Percentiles rank a stretch among this genome's conserved stretches.
phyloP scores from a whole-genome alignment of 2,329 filamentous ascomycete genomes.

The Madurella mycetomatis region DNA sequence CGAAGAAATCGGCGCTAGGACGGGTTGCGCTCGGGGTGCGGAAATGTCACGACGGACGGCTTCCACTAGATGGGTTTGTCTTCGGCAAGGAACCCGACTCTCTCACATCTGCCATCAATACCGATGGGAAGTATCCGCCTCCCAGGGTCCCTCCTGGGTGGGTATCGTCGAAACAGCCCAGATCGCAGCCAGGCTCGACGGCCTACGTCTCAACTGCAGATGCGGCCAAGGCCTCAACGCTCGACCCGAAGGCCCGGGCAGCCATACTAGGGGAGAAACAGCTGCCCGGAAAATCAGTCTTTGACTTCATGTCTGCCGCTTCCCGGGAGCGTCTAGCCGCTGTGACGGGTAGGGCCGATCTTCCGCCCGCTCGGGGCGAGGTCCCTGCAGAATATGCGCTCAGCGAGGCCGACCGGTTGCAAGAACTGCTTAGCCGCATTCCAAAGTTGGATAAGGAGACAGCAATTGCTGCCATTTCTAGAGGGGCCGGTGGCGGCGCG shows the following conservation, averaged over 20 bases:
- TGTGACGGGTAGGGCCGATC: slow-evolving; percentile 68
- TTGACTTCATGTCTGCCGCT: slow-evolving; percentile 80
- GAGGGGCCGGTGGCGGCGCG: slow-evolving; percentile 61
- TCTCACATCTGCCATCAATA: slow-evolving; percentile 41
- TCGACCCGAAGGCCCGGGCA: slow-evolving; percentile 73
- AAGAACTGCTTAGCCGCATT: slow-evolving; percentile 53
- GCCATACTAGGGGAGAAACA: slow-evolving; percentile 74
- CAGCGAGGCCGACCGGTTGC: slow-evolving; percentile 58
- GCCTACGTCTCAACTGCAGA: slow-evolving; percentile 65
- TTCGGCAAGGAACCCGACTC: slow-evolving; percentile 54
- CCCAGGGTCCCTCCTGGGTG: slow-evolving; percentile 69
- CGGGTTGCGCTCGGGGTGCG: slow-evolving; percentile 47
- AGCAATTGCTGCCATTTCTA: slow-evolving; percentile 63
- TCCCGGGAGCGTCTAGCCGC: slow-evolving; percentile 72
- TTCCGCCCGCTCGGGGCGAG: slow-evolving; percentile 76
- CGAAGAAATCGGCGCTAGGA: slow-evolving; percentile 49
- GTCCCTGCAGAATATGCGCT: slow-evolving; percentile 60
- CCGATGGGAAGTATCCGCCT: slow-evolving; percentile 51
- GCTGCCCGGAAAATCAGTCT: slow-evolving; percentile 88
- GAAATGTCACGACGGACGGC: slow-evolving; percentile 77
- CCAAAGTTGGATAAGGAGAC: slow-evolving; percentile 63
- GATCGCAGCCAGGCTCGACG: slow-evolving; percentile 29
- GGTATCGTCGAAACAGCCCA: slow-evolving; percentile 56
- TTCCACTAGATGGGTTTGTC: slow-evolving; percentile 76
- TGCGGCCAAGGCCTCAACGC: slow-evolving; percentile 68